Evolutionary conservation across 768 basidiomycete species (phyloP).

Genomic region (Daedaleopsis nitida): DNA sequence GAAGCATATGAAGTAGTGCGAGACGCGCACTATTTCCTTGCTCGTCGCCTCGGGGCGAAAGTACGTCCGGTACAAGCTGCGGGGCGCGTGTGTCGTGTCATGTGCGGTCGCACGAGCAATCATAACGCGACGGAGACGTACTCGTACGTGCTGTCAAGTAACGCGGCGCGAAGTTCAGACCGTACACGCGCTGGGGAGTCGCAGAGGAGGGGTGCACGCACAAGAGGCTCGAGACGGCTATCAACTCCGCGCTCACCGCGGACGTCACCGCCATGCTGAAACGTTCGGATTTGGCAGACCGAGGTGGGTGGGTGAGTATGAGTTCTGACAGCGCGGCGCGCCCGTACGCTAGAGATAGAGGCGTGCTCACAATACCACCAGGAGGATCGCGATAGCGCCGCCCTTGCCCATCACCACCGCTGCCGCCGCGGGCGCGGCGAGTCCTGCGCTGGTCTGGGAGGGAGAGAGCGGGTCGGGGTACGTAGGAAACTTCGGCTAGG

Average conservation of each 20-base stretch:
- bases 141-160: constrained; percentile 45
- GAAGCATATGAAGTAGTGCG: constrained; percentile 35
- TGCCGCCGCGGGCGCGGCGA: constrained; percentile 39
- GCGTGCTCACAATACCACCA: constrained; percentile 31
- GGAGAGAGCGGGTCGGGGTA: constrained; percentile 36
- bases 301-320: no score
- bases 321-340: no score
- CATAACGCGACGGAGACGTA: constrained; percentile 25
- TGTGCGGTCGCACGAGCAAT: background rate
- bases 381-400: constrained; percentile 39
- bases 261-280: constrained; percentile 45
- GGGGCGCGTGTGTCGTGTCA: background rate
- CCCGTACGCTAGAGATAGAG: background rate
- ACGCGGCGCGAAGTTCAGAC: background rate
- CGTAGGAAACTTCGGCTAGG: constrained; percentile 53
- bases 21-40: constrained; percentile 35
- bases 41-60: constrained; percentile 33
- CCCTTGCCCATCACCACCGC: constrained; percentile 37
- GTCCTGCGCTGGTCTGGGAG: constrained; percentile 42
- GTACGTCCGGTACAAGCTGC: constrained; percentile 37
- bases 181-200: background rate
- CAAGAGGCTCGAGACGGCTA: constrained; percentile 39
- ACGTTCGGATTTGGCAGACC: background rate
- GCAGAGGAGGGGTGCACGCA: constrained; percentile 25
- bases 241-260: constrained; percentile 37